Conservation (phyloP, 164 flowering plant species). For the Berberis thunbergii region DNA sequence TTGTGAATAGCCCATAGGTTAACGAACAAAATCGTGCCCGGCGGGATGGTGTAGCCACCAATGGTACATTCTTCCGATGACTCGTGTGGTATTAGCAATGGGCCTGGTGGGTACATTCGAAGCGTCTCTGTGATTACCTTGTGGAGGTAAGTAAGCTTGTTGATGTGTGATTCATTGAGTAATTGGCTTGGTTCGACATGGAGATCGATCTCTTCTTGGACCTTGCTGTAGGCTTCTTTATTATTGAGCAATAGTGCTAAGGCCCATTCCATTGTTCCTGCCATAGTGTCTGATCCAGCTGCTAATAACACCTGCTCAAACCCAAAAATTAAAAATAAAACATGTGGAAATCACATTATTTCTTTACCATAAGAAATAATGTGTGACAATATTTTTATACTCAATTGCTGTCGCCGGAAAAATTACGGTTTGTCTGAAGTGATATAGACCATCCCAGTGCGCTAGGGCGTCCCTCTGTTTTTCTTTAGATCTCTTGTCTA, state of each 20-base stretch:
- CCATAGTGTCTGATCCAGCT: slow-evolving; percentile 37
- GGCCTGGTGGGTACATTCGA: slow-evolving; percentile 1
- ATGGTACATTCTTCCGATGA: background rate
- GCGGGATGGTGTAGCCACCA: background rate
- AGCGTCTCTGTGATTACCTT: slow-evolving; percentile 1
- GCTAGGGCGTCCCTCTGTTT: too few relatives aligned
- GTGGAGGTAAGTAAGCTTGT: slow-evolving; percentile 5
- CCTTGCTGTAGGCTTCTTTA: slow-evolving; percentile 13
- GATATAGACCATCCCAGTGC: too few relatives aligned
- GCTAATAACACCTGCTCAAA: slow-evolving; percentile 18
- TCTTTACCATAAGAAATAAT: too few relatives aligned
- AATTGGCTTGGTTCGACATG: slow-evolving; percentile 11
- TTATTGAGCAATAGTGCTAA: slow-evolving; percentile 21
- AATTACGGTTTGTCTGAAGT: too few relatives aligned
- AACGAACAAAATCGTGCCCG: background rate
- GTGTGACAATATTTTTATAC: too few relatives aligned
- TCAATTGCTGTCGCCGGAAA: too few relatives aligned
- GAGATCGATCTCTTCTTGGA: slow-evolving; percentile 18
- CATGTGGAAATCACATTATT: background rate
- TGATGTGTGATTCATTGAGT: slow-evolving; percentile 19
- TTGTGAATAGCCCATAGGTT: background rate
- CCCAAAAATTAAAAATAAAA: background rate
- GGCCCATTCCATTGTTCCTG: slow-evolving; percentile 36
- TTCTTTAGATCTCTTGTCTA: too few relatives aligned
- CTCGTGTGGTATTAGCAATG: background rate